These are phyloP conservation scores for Scytalidium sp. DNA, from an alignment of 2,329 filamentous ascomycete species.

Conservation along the genomic window DNA sequence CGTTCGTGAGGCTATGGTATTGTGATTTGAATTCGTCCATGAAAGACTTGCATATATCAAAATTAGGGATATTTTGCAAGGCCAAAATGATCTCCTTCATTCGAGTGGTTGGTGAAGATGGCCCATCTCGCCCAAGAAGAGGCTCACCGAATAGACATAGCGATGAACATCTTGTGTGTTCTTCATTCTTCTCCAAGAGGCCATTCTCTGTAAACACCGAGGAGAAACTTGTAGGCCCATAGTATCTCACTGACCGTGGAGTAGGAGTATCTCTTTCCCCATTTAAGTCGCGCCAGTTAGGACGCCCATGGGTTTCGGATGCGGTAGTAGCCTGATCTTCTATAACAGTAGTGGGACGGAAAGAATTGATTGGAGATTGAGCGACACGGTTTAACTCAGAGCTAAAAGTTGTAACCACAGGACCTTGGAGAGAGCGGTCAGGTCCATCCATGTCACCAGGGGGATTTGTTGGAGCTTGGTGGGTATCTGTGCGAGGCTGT, in stretches of 20 bases:
- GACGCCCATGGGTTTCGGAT: too few relatives aligned
- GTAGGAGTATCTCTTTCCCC: slow-evolving; percentile 7
- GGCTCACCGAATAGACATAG: too few relatives aligned
- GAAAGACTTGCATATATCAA: slow-evolving; percentile 19
- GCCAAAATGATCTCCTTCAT: slow-evolving; percentile 20
- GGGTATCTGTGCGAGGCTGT: slow-evolving; percentile 1
- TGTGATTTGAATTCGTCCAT: slow-evolving; percentile 7
- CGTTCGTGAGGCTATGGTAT: slow-evolving; percentile 11
- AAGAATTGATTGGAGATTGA: too few relatives aligned
- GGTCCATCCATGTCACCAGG: too few relatives aligned
- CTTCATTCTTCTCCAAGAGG: slow-evolving; percentile 21
- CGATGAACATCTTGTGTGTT: slow-evolving; percentile 20
- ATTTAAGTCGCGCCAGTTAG: too few relatives aligned
- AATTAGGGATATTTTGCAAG: slow-evolving; percentile 20
- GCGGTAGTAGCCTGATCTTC: too few relatives aligned
- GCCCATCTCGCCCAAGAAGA: too few relatives aligned
- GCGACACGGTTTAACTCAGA: too few relatives aligned
- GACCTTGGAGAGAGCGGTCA: too few relatives aligned
- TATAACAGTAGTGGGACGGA: too few relatives aligned
- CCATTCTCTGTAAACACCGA: slow-evolving; percentile 20
- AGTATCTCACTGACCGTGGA: slow-evolving; percentile 17
- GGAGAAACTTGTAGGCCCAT: slow-evolving; percentile 25
- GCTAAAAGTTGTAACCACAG: too few relatives aligned
- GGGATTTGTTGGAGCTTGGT: too few relatives aligned
- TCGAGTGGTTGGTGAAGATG: slow-evolving; percentile 14